Percentiles rank a stretch among this genome's conserved stretches.
These are phyloP conservation scores for Gyrodon lividus DNA, from an alignment of 768 basidiomycete species.

Conservation along the genomic window DNA sequence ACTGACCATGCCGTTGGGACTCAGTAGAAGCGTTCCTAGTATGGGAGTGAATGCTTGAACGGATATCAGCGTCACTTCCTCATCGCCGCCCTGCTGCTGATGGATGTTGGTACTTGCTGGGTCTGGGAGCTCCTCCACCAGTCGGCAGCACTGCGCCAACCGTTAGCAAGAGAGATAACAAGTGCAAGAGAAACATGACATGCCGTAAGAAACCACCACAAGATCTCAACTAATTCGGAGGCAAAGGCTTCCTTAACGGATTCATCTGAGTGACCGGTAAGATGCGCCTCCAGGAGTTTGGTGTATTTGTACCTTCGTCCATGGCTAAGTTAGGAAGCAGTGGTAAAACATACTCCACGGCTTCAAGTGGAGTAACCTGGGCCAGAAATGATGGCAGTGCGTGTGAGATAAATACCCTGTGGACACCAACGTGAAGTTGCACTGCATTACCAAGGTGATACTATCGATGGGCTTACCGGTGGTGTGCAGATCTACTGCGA, in stretches of 20 bases:
- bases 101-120: slow-evolving; percentile 11
- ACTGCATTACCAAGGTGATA: background rate
- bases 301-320: slow-evolving; percentile 63
- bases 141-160: slow-evolving; percentile 57
- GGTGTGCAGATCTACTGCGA: slow-evolving; percentile 67
- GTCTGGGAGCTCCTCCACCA: slow-evolving; percentile 47
- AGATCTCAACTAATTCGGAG: slow-evolving; percentile 70
- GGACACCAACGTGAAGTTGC: slow-evolving; percentile 29
- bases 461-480: slow-evolving; percentile 37
- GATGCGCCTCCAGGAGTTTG: background rate
- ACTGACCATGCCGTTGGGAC: slow-evolving; percentile 70
- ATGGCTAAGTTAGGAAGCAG: slow-evolving; percentile 82
- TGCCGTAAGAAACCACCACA: slow-evolving; percentile 92
- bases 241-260: slow-evolving; percentile 86
- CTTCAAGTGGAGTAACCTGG: slow-evolving; percentile 80
- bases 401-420: slow-evolving; percentile 79
- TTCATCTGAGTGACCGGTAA: slow-evolving; percentile 57
- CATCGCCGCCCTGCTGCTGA: slow-evolving; percentile 12
- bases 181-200: slow-evolving; percentile 9
- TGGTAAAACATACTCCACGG: slow-evolving; percentile 90
- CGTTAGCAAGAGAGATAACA: slow-evolving; percentile 1
- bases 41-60: slow-evolving; percentile 91
- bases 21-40: slow-evolving; percentile 83
- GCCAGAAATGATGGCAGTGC: slow-evolving; percentile 76
- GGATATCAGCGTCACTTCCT: slow-evolving; percentile 49